Evolutionary conservation across 768 basidiomycete species (phyloP).

Genomic region (Lyophyllum semitale): DNA sequence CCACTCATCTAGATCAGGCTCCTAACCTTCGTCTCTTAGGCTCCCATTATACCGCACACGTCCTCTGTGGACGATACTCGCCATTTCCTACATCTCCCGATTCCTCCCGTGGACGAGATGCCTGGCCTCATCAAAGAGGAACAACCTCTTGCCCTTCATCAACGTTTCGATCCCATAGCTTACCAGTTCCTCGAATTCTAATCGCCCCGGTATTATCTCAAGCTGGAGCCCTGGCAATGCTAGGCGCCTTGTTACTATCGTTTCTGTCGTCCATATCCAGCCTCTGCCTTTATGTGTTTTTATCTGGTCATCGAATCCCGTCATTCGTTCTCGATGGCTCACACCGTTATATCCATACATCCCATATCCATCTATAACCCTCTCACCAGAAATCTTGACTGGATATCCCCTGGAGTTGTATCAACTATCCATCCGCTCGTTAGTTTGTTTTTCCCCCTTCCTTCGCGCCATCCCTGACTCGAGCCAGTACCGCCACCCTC

Average conservation of each 20-base stretch:
- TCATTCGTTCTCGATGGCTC: neutral
- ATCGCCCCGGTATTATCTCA: constrained; percentile 20
- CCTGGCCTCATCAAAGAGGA: constrained; percentile 76
- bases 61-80: constrained; percentile 82
- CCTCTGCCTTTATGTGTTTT: constrained; percentile 9
- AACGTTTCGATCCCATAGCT: constrained; percentile 64
- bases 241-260: neutral
- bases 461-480: neutral
- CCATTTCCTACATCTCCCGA: constrained; percentile 79
- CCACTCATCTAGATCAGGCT: neutral
- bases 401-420: constrained; percentile 10
- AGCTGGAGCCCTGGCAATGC: neutral
- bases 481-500: constrained; percentile 2
- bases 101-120: constrained; percentile 77
- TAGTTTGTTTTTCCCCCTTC: neutral
- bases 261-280: constrained; percentile 15
- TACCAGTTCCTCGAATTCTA: constrained; percentile 81
- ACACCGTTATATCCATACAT: constrained; percentile 3
- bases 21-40: constrained; percentile 44
- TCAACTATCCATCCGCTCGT: constrained; percentile 6
- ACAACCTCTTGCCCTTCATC: constrained; percentile 54
- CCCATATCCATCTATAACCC: neutral
- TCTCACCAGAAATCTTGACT: neutral
- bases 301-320: neutral
- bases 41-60: constrained; percentile 84